Evolutionary conservation across 208 protist species (phyloP), one percentile per base, ranked within the genome.

Genomic region (Trypanosoma scelopori): DNA sequence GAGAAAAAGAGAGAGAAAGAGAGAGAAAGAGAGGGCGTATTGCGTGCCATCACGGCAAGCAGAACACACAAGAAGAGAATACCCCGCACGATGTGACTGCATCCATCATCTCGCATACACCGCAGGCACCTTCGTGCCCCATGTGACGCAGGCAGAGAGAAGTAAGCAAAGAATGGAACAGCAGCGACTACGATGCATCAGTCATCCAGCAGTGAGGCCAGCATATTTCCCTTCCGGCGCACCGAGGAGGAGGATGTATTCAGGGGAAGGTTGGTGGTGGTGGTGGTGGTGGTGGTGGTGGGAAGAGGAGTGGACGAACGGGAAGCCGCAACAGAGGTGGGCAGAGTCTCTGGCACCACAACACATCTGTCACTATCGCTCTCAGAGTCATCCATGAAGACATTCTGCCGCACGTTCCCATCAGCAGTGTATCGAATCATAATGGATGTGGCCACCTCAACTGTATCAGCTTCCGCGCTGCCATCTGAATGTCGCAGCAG

Each of bases 161-260:
- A 28, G 39, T 45, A 4, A 43, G 27, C 4, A 43, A n/a, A 27
- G 37, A 60, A 47, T 28, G 23, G 23, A n/a, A 51, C 9, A 37
- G n/a, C 58, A 55, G n/a, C 37, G 58, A 51, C 18, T 22, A 37
- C 52, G 41, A 28, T 39, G 58, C 48, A 28, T 42, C 39, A 73
- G 50, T 73, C 67, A 27, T 73, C 58, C 27, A 73, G 32, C 52
- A 73, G 58, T 2, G 67, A 73, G 20, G 58, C 58, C 51, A 73
- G 52, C 18, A 42, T 58, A 46, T 51, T 61, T 46, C 67, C 50
- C 30, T 66, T 53, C 16, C 30, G 43, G 32, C 42, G 39, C 23
- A 1, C 37, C 48, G 47, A 27, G 23, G 25, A n/a, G 9, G 32
- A 18, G 3, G 32, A n/a, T n/a, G n/a, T n/a, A n/a, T n/a, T n/a